Percentiles rank a stretch among this genome's conserved stretches.
Evolutionary conservation across 129 eudicot species (phyloP).

Genomic region (Lactuca saligna): DNA sequence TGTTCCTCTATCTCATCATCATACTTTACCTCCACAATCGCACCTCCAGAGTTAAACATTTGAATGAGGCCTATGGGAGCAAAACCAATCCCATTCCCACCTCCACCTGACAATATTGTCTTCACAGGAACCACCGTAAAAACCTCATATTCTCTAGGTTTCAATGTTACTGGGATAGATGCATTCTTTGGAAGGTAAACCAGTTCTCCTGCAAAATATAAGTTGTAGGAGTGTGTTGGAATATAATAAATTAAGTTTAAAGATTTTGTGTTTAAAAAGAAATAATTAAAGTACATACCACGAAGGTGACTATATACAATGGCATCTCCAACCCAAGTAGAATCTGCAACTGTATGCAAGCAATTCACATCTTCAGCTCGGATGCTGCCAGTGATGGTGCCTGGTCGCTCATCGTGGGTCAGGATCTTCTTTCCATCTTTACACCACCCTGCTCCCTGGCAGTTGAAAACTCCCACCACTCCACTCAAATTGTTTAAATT

Average conservation of each 20-base stretch:
- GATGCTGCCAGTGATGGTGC: constrained; percentile 54
- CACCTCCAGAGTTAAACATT: constrained; percentile 96
- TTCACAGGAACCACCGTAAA: constrained; percentile 72
- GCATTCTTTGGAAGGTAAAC: constrained; percentile 65
- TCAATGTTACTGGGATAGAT: constrained; percentile 66
- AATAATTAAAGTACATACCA: constrained; percentile 42
- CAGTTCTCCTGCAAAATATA: constrained; percentile 57
- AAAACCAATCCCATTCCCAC: constrained; percentile 25
- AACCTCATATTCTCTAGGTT: constrained; percentile 69
- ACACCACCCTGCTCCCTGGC: constrained; percentile 98
- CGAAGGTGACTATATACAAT: constrained; percentile 57
- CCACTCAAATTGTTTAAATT: constrained; percentile 74
- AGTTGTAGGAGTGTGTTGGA: too few species aligned
- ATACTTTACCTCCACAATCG: constrained; percentile 54
- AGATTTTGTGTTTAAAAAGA: neutral
- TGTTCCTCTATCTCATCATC: constrained; percentile 37
- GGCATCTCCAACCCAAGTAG: constrained; percentile 72
- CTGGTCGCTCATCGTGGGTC: constrained; percentile 67
- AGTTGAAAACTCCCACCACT: constrained; percentile 84
- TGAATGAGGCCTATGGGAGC: constrained; percentile 78
- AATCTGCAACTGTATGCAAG: constrained; percentile 51
- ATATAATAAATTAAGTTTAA: neutral
- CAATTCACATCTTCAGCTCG: constrained; percentile 71
- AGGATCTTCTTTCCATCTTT: constrained; percentile 64
- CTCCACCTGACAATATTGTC: constrained; percentile 40